These are phyloP conservation scores for Citrus glauca DNA, from an alignment of 345 rosid species.

Conservation along the genomic window DNA sequence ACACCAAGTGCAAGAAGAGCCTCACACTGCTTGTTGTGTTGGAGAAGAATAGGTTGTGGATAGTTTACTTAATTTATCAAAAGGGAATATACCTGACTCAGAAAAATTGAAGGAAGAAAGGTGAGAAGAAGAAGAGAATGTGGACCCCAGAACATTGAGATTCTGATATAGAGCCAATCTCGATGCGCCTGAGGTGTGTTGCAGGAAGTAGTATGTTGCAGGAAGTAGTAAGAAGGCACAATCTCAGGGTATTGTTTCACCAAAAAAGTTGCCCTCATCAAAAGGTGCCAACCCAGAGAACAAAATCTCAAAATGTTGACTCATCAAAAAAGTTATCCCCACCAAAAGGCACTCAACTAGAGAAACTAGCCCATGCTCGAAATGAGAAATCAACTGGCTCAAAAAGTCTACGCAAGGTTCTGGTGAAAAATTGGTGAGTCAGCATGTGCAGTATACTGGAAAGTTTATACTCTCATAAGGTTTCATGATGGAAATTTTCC, in stretches of 20 bases:
- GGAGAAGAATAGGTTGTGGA: too few species aligned
- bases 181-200: background rate
- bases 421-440: conserved; percentile 20
- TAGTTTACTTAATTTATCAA: too few species aligned
- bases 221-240: background rate
- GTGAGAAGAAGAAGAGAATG: background rate
- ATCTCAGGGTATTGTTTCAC: conserved; percentile 2
- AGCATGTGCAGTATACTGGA: background rate
- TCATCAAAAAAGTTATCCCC: conserved; percentile 2
- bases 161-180: conserved; percentile 13
- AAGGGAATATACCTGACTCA: background rate
- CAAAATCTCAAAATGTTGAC: background rate
- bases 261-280: background rate
- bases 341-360: background rate
- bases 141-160: background rate
- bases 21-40: too few species aligned
- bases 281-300: background rate
- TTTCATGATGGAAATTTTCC: background rate
- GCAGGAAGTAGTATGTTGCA: background rate
- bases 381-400: background rate
- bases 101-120: background rate
- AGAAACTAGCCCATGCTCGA: background rate
- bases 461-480: background rate
- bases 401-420: background rate
- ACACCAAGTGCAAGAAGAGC: too few species aligned